Base-by-base conservation (phyloP, 1,284 basidiomycete genomes). In the Rhodotorula mucilaginosa region DNA sequence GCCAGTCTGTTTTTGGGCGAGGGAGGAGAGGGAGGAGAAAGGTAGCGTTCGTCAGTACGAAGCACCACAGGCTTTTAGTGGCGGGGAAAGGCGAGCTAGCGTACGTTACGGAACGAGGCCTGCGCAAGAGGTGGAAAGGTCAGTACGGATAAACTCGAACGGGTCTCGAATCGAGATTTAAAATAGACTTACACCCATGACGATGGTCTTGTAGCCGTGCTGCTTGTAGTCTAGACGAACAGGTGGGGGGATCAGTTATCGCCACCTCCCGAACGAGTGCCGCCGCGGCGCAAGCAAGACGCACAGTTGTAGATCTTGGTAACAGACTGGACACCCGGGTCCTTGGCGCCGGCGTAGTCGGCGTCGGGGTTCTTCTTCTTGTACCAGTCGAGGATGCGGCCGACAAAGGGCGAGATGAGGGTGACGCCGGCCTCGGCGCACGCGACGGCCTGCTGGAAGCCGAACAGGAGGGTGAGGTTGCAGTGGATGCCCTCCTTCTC, bases 321-420 rank as follows among this genome's bases (percentile, higher is more conserved):
- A 74, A 99, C 96, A 56, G 93, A 96, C 82, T 88, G 83, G 77
- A 99, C 96, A 86, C 96, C 96, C n/a, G 96, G 96, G 86, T 99
- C 96, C 65, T 89, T 87, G 70, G 91, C 90, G 70, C 91, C 91
- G 76, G 89, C 87, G 85, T 92, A 97, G 81, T 85, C 86, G 84
- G 90, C 88, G 68, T 92, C 92, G 65, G 76, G 89, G 79, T 83
- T 92, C 78, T 83, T 80, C 84, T 93, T 92, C 88, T 97, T 97
- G 89, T 96, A 88, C 92, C 92, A 96, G 84, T 96, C 93, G 77
- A 96, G 90, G 80, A 95, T 95, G 88, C 92, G 77, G 21, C 75
- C 96, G 82, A 99, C 97, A 84, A 99, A 99, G 70, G 96, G 97
- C 73, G 95, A 98, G 85, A 99, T 98, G 82, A 99, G 88, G 78